Evolutionary conservation across 352 stramenopile species (phyloP), one percentile per base, ranked within the genome.

Genomic region (Thraustochytrium sp.): DNA sequence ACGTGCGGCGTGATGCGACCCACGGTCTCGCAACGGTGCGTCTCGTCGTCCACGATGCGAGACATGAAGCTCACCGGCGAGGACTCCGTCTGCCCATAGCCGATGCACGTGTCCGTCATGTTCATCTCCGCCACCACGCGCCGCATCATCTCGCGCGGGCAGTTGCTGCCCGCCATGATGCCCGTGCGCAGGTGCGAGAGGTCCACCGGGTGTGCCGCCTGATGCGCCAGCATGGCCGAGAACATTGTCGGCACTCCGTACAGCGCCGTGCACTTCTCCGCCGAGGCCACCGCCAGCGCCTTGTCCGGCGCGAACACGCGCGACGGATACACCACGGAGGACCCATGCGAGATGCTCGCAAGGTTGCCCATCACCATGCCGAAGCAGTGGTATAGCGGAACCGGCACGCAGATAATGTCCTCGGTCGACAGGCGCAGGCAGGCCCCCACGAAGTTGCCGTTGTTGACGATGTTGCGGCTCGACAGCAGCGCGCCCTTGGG

Each of bases 241-340:
- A 86, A 87, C 84, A 87, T 87, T 34, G 84, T 87, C 3, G 84
- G 84, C 26, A 86, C 77, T n/a, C 84, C 84, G 51, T 86, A 86
- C 1, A 86, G 56, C 36, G 84, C 76, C 21, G 84, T 87, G 40
- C 64, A 85, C 11, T 42, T n/a, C 54, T 86, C 64, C 3, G 16
- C 18, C 51, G 82, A 78, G 29, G 77, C 73, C 4, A 68, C 65
- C 3, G 31, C 34, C 5, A 86, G 49, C 31, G 77, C 73, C 23
- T 59, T 68, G n/a, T 40, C 46, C 21, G 82, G 48, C 36, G 85
- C 34, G 59, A 87, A 87, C 26, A 48, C 73, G 42, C 83, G 75
- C 34, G 77, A 72, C 21, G 84, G 84, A 36, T 86, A 86, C 26
- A 87, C 77, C 13, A 63, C 59, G 3, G 63, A 85, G 38, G 75